phyloP scores from a whole-genome alignment of 2,329 filamentous ascomycete genomes.

The Calonectria pteridis region DNA sequence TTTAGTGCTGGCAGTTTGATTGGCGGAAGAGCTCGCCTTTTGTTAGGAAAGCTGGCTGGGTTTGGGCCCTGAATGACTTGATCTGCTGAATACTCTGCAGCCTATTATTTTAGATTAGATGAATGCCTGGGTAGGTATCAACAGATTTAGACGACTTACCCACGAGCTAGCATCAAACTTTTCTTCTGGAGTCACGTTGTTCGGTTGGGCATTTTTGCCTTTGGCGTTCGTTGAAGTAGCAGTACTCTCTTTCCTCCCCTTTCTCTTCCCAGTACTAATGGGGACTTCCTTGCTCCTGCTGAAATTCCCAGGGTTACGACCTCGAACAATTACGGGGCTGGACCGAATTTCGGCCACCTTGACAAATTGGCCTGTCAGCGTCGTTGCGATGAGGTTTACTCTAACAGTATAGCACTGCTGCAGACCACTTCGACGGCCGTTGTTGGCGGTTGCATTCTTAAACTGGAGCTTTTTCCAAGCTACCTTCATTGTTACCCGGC shows the following conservation, averaged over 20 bases:
- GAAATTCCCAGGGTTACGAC: constrained; percentile 93
- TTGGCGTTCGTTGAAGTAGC: not conserved
- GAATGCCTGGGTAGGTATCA: not conserved
- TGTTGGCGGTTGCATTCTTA: constrained; percentile 95
- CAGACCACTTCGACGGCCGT: constrained; percentile 90
- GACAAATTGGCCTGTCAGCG: constrained; percentile 73
- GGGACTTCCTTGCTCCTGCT: constrained; percentile 89
- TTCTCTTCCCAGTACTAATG: constrained; percentile 68
- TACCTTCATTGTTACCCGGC: constrained; percentile 83
- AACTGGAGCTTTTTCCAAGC: constrained; percentile 97
- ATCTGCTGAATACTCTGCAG: not conserved
- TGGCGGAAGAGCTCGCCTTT: not conserved
- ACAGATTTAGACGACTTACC: not conserved
- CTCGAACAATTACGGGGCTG: constrained; percentile 92
- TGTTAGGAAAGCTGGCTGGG: not conserved
- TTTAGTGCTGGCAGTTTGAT: not conserved
- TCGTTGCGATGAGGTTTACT: constrained; percentile 85
- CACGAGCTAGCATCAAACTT: not conserved
- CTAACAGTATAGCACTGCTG: constrained; percentile 95
- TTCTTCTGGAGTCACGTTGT: not conserved
- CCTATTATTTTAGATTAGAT: not conserved
- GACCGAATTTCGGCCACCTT: constrained; percentile 88
- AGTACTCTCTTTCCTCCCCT: not conserved
- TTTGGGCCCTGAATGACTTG: not conserved
- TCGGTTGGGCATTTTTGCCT: not conserved